Conservation (phyloP, 1,139 yeast species). For the Debaryomycetaceae sp. region DNA sequence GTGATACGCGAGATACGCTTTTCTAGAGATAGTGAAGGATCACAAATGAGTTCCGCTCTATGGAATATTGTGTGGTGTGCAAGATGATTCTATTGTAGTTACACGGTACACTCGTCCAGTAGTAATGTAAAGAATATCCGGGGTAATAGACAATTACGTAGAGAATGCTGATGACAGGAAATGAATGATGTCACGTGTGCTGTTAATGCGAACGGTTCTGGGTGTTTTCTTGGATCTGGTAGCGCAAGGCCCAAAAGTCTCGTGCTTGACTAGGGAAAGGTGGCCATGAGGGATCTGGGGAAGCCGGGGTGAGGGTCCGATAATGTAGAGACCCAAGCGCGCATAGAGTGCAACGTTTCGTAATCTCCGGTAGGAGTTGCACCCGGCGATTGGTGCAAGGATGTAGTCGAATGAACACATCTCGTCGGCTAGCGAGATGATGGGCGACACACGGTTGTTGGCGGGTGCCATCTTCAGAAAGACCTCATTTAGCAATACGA, state of each 20-base stretch:
- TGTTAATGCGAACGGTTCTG: not conserved
- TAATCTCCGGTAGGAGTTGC: not conserved
- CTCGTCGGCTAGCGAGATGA: not conserved
- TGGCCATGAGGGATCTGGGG: not conserved
- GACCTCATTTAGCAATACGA: conserved; percentile 21
- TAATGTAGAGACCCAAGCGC: conserved; percentile 4
- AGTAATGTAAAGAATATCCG: not conserved
- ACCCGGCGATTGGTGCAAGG: conserved; percentile 4
- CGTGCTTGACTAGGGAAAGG: not conserved
- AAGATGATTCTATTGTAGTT: too few relatives aligned
- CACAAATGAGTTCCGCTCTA: too few relatives aligned
- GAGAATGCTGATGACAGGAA: not conserved
- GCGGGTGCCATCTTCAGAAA: conserved; percentile 4
- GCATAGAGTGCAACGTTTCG: not conserved
- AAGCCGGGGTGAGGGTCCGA: conserved; percentile 2
- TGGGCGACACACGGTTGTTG: not conserved
- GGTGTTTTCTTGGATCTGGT: not conserved
- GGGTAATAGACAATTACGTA: not conserved
- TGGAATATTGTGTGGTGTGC: too few relatives aligned
- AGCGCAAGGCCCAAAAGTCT: not conserved
- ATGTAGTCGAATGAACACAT: conserved; percentile 3
- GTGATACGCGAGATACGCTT: too few relatives aligned
- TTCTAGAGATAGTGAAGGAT: too few relatives aligned
- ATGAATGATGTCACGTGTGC: not conserved
- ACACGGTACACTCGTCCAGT: too few relatives aligned